phyloP scores from a whole-genome alignment of 2,329 filamentous ascomycete species.

The Curvularia spicifera region DNA sequence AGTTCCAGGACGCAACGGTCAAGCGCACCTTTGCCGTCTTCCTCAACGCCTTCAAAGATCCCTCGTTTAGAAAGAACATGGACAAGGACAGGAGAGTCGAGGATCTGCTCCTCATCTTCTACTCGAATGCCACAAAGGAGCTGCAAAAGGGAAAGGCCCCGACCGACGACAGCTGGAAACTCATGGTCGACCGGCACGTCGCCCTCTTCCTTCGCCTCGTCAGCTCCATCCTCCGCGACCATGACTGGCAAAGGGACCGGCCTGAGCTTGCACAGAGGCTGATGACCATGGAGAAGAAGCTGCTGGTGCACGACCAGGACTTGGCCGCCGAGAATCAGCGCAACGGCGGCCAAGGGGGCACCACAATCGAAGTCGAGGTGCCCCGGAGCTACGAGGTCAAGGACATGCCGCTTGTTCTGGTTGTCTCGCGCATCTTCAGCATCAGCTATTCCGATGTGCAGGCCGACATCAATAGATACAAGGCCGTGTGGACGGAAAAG shows the following conservation, averaged over 20 bases:
- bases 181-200: slow-evolving; percentile 90
- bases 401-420: slow-evolving; percentile 93
- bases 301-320: slow-evolving; percentile 92
- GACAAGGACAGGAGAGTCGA: slow-evolving; percentile 94
- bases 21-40: slow-evolving; percentile 95
- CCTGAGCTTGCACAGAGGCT: slow-evolving; percentile 83
- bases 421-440: slow-evolving; percentile 85
- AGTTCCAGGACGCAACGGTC: slow-evolving; percentile 87
- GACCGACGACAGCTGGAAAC: slow-evolving; percentile 87
- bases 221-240: slow-evolving; percentile 77
- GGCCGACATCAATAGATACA: slow-evolving; percentile 82
- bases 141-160: slow-evolving; percentile 76
- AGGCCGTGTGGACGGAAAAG: slow-evolving; percentile 85
- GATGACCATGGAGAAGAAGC: slow-evolving; percentile 85
- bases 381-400: slow-evolving; percentile 91
- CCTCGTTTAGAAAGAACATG: slow-evolving; percentile 85
- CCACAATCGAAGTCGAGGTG: slow-evolving; percentile 79
- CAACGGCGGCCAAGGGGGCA: slow-evolving; percentile 64
- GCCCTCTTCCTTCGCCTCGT: slow-evolving; percentile 92
- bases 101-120: slow-evolving; percentile 93
- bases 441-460: slow-evolving; percentile 81
- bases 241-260: slow-evolving; percentile 83
- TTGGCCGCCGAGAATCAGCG: slow-evolving; percentile 68
- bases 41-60: slow-evolving; percentile 89
- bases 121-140: slow-evolving; percentile 90